Conservation (phyloP, 257 asterid species). For the Solanum neorickii region DNA sequence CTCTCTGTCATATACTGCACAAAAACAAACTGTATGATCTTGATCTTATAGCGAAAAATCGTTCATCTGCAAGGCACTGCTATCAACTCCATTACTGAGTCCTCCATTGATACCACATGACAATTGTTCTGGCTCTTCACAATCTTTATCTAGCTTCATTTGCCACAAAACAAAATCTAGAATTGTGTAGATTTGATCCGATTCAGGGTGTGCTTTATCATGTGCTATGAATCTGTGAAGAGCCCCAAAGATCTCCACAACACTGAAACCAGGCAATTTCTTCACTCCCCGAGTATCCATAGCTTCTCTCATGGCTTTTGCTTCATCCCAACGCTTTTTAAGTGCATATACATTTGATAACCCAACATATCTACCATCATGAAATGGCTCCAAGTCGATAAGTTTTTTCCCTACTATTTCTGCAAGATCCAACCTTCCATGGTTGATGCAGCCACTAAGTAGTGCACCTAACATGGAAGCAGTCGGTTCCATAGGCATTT, state of each 20-base stretch:
- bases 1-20: background rate
- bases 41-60: background rate
- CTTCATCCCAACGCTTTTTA: constrained; percentile 50
- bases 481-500: constrained; percentile 44
- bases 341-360: constrained; percentile 56
- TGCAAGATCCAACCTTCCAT: constrained; percentile 43
- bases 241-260: constrained; percentile 43
- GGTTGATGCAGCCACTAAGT: constrained; percentile 58
- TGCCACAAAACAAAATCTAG: constrained; percentile 24
- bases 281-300: constrained; percentile 70
- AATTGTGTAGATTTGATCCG: constrained; percentile 31
- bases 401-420: constrained; percentile 57
- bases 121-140: constrained; percentile 6
- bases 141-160: constrained; percentile 30
- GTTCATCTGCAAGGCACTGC: background rate
- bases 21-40: background rate
- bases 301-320: constrained; percentile 39
- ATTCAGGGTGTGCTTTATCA: constrained; percentile 41
- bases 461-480: constrained; percentile 65
- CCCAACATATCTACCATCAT: constrained; percentile 74
- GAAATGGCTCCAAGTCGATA: constrained; percentile 47
- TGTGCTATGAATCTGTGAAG: constrained; percentile 60
- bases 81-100: background rate
- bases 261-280: constrained; percentile 55
- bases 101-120: background rate